Evolutionary conservation across 129 eudicot genomes (phyloP).

Genomic region (Tagetes erecta): DNA sequence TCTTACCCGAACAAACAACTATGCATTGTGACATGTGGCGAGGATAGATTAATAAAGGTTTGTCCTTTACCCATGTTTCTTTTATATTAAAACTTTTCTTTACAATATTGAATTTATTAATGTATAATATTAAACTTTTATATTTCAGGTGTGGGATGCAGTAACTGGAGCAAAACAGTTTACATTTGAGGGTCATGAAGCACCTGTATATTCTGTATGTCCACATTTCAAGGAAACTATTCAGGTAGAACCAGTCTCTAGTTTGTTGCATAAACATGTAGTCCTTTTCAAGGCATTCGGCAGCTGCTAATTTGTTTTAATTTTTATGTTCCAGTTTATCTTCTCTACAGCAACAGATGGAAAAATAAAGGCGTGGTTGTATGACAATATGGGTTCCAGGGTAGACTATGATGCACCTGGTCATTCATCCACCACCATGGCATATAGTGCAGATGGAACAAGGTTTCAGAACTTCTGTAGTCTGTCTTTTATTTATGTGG

Average conservation of each 20-base stretch:
- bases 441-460: constrained; percentile 75
- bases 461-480: constrained; percentile 40
- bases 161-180: constrained; percentile 66
- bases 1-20: constrained; percentile 81
- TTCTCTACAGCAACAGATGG: constrained; percentile 83
- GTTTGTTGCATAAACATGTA: constrained; percentile 9
- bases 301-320: constrained; percentile 14
- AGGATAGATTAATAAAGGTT: constrained; percentile 85
- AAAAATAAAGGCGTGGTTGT: constrained; percentile 78
- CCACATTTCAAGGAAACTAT: constrained; percentile 86
- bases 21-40: constrained; percentile 85
- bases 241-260: constrained; percentile 47
- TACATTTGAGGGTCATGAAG: constrained; percentile 89
- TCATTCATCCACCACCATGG: constrained; percentile 70
- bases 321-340: constrained; percentile 49
- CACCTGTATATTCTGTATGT: constrained; percentile 87
- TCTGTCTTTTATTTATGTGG: not conserved
- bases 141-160: constrained; percentile 85
- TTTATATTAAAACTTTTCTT: not conserved
- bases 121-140: constrained; percentile 7
- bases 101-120: constrained; percentile 9
- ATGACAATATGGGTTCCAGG: constrained; percentile 74
- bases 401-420: constrained; percentile 86
- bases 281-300: constrained; percentile 8
- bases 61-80: not conserved